Evolutionary conservation across 495 filamentous ascomycete genomes (phyloP).

Genomic region (Pyronema omphalodes): DNA sequence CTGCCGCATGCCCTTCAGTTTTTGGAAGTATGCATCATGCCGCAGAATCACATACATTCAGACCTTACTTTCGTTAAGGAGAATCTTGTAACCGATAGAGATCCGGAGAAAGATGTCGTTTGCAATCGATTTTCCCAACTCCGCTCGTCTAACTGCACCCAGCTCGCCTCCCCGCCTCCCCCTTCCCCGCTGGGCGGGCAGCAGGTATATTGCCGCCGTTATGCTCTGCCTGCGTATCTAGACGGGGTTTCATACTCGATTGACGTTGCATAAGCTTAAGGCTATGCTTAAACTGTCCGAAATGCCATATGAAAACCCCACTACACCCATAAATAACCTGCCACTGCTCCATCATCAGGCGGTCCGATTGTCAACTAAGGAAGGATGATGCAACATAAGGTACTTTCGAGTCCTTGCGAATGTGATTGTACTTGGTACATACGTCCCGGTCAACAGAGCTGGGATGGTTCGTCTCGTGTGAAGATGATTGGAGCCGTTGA

Average conservation of each 20-base stretch:
- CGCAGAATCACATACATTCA: not conserved
- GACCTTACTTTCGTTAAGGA: too few relatives aligned
- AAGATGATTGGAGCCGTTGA: not conserved
- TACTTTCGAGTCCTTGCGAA: conserved; percentile 18
- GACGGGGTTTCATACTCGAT: conserved; percentile 16
- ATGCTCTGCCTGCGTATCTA: conserved; percentile 17
- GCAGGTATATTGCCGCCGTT: conserved; percentile 21
- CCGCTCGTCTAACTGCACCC: conserved; percentile 6
- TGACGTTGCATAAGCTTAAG: conserved; percentile 18
- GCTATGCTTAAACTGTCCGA: conserved; percentile 1
- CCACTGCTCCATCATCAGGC: conserved; percentile 5
- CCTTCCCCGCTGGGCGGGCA: too few relatives aligned
- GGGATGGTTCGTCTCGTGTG: conserved; percentile 7
- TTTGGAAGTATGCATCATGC: not conserved
- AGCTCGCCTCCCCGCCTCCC: conserved; percentile 2
- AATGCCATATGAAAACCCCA: not conserved
- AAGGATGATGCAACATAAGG: conserved; percentile 12
- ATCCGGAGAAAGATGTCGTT: not conserved
- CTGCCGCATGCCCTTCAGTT: not conserved
- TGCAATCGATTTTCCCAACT: not conserved
- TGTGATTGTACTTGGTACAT: conserved; percentile 24
- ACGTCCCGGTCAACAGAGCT: conserved; percentile 23
- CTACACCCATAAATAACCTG: conserved; percentile 10
- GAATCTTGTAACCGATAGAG: not conserved
- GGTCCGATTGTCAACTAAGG: conserved; percentile 7